Evolutionary conservation across 2,329 filamentous ascomycete species (phyloP).

Genomic region (Phyllosticta paracitricarpa): DNA sequence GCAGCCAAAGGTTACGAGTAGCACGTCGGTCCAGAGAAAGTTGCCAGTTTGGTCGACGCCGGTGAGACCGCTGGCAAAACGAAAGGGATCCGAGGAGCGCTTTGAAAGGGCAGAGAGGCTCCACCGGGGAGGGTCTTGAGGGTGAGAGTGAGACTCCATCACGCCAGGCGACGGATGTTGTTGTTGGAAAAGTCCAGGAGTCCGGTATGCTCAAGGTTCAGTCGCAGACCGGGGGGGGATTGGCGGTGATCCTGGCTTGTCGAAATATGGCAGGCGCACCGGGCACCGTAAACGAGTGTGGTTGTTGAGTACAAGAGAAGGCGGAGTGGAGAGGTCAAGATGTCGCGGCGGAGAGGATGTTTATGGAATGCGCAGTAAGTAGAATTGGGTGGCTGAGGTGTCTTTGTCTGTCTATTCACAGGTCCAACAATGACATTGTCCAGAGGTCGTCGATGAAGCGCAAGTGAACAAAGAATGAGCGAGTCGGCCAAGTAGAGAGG

Average conservation of each 20-base stretch:
- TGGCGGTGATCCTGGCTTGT: neutral
- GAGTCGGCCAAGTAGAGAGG: neutral
- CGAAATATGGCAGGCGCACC: slow-evolving; percentile 2
- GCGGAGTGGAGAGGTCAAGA: neutral
- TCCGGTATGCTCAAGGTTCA: neutral
- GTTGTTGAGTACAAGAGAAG: neutral
- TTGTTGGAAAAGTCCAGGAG: neutral
- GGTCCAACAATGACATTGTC: slow-evolving; percentile 5
- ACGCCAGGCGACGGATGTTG: slow-evolving; percentile 1
- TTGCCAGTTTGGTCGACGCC: slow-evolving; percentile 40
- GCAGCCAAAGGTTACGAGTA: slow-evolving; percentile 28
- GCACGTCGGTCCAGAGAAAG: slow-evolving; percentile 36
- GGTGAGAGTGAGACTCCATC: neutral
- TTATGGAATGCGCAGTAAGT: neutral
- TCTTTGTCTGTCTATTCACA: slow-evolving; percentile 8
- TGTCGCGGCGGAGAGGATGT: neutral
- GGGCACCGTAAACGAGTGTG: neutral
- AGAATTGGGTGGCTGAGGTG: neutral
- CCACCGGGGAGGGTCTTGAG: neutral
- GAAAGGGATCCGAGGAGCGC: slow-evolving; percentile 18
- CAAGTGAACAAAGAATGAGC: neutral
- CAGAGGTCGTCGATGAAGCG: neutral
- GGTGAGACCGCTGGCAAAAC: slow-evolving; percentile 34
- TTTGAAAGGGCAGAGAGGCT: slow-evolving; percentile 1
- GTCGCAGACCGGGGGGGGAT: neutral